Percentiles rank a stretch among this genome's conserved stretches.
These are phyloP conservation scores for Samsoniella hepiali DNA, from an alignment of 2,329 filamentous ascomycete genomes.

Conservation along the genomic window DNA sequence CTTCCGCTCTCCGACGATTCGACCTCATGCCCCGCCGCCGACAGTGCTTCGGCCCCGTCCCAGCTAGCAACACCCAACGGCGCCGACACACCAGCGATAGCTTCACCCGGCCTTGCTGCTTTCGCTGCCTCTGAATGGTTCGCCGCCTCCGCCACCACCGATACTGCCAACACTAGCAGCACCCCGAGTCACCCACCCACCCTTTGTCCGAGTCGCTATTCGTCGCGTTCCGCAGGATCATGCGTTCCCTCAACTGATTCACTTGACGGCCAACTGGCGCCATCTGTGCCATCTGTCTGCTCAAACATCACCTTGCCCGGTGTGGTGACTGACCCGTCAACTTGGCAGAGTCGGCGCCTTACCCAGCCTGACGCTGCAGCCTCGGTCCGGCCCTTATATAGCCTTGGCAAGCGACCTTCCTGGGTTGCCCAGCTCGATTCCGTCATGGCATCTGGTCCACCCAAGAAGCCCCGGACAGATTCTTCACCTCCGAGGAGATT, in stretches of 20 bases:
- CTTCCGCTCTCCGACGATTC: not conserved
- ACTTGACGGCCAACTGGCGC: constrained; percentile 7
- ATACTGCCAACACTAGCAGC: not conserved
- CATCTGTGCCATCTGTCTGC: not conserved
- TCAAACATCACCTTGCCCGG: not conserved
- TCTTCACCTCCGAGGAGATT: constrained; percentile 44
- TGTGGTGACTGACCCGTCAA: not conserved
- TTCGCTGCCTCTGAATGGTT: not conserved
- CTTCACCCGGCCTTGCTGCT: constrained; percentile 9
- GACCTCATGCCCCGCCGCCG: not conserved
- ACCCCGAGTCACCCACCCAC: not conserved
- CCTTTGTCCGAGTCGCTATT: not conserved
- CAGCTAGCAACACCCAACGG: not conserved
- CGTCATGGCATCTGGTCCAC: constrained; percentile 34
- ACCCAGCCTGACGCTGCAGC: not conserved
- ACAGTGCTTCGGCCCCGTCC: not conserved
- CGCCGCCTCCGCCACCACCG: not conserved
- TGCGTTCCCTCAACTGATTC: constrained; percentile 6
- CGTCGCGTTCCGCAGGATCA: constrained; percentile 4
- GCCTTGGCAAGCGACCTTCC: constrained; percentile 28
- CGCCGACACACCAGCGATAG: constrained; percentile 3
- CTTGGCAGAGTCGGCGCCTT: not conserved
- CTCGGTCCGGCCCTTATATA: not conserved
- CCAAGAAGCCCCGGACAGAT: constrained; percentile 49
- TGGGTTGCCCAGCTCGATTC: constrained; percentile 22